A percentile compares a stretch with the other conserved stretches of the same genome.
phyloP scores from a whole-genome alignment of 2,329 filamentous ascomycete genomes.

The Pochonia chlamydosporia region DNA sequence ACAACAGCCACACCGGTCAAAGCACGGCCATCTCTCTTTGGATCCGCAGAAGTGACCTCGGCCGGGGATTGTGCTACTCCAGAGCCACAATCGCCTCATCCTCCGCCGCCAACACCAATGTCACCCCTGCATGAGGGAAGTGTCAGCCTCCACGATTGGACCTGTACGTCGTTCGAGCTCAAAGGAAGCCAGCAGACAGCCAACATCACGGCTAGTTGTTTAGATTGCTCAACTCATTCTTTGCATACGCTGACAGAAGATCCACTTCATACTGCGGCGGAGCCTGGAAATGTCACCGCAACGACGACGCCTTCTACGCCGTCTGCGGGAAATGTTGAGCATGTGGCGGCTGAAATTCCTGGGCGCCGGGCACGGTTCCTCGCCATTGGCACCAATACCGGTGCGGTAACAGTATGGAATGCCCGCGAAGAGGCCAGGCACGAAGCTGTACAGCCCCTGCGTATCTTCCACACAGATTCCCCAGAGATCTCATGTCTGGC shows the following conservation, averaged over 20 bases:
- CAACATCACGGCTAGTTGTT: slow-evolving; percentile 61
- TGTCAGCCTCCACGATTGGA: slow-evolving; percentile 25
- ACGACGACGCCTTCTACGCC: slow-evolving; percentile 4
- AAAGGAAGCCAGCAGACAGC: slow-evolving; percentile 50
- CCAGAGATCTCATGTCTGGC: slow-evolving; percentile 80
- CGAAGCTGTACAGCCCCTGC: slow-evolving; percentile 60
- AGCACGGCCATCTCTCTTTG: slow-evolving; percentile 24
- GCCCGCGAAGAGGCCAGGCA: slow-evolving; percentile 52
- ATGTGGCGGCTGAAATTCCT: slow-evolving; percentile 58
- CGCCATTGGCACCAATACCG: slow-evolving; percentile 72
- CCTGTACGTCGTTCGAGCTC: slow-evolving; percentile 32
- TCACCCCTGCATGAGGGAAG: slow-evolving; percentile 9
- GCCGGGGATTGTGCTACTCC: slow-evolving; percentile 8
- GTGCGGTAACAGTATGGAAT: slow-evolving; percentile 80
- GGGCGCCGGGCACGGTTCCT: slow-evolving; percentile 79
- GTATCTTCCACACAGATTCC: slow-evolving; percentile 83
- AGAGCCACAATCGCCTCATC: slow-evolving; percentile 15
- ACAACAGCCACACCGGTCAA: slow-evolving; percentile 3
- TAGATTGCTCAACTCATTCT: slow-evolving; percentile 72
- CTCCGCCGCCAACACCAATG: slow-evolving; percentile 17
- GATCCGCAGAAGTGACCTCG: slow-evolving; percentile 7
- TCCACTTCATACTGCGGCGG: slow-evolving; percentile 45
- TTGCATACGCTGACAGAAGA: slow-evolving; percentile 71
- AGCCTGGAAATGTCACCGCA: slow-evolving; percentile 44
- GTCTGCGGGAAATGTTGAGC: slow-evolving; percentile 21